A percentile compares a stretch with the other conserved stretches of the same genome.
Evolutionary conservation across 2,329 filamentous ascomycete species (phyloP).

Genomic region (Magnaporthiopsis rhizophila): DNA sequence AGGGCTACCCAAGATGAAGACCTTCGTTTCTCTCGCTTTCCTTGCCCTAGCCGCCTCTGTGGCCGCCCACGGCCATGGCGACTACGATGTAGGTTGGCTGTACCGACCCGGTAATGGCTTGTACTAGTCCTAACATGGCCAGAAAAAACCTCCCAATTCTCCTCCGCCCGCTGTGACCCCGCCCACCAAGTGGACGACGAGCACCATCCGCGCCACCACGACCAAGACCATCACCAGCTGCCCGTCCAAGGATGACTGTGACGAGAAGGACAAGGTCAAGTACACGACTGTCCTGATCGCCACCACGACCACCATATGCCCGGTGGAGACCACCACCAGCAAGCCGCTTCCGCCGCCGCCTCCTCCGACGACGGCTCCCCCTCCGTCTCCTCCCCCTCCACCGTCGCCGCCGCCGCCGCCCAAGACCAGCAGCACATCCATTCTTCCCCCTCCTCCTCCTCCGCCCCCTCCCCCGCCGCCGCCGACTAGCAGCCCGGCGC

Average conservation of each 20-base stretch:
- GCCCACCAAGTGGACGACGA: conserved; percentile 30
- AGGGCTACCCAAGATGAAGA: conserved; percentile 16
- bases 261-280: conserved; percentile 25
- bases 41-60: conserved; percentile 15
- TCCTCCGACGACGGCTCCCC: conserved; percentile 6
- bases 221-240: conserved; percentile 32
- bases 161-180: background rate
- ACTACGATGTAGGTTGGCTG: conserved; percentile 6
- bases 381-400: conserved; percentile 8
- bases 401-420: conserved; percentile 1
- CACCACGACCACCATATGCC: conserved; percentile 36
- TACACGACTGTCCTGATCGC: conserved; percentile 29
- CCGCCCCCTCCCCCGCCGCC: conserved; percentile 8
- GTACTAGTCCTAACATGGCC: background rate
- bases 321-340: conserved; percentile 19
- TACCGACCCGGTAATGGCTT: background rate
- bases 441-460: conserved; percentile 9
- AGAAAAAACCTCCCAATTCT: background rate
- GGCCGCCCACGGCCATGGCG: conserved; percentile 11
- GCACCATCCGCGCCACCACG: conserved; percentile 31
- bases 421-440: conserved; percentile 6
- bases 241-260: conserved; percentile 28
- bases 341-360: conserved; percentile 1
- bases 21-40: conserved; percentile 12
- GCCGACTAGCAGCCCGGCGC: conserved; percentile 10